Conservation (phyloP, 2,329 filamentous ascomycete genomes). For the Talaromyces sp. region DNA sequence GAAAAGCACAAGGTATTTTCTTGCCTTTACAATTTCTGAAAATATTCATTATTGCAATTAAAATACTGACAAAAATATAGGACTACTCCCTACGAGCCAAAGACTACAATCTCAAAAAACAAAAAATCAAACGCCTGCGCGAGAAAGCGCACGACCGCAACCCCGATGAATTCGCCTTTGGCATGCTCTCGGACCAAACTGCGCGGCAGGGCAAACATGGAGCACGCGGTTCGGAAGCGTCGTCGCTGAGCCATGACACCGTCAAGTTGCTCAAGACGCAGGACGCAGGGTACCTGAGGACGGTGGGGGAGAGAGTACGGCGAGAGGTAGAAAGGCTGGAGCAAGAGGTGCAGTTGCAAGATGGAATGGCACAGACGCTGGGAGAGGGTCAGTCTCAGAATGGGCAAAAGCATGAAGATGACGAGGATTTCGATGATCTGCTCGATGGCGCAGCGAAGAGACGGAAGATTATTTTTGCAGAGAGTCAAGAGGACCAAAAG, state of each 20-base stretch:
- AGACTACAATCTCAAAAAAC: conserved; percentile 60
- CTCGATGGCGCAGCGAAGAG: conserved; percentile 18
- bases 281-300: conserved; percentile 58
- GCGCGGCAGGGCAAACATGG: conserved; percentile 40
- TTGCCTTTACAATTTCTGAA: neutral
- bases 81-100: conserved; percentile 62
- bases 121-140: conserved; percentile 53
- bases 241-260: conserved; percentile 49
- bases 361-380: conserved; percentile 30
- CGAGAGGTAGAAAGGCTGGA: conserved; percentile 50
- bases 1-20: conserved; percentile 80
- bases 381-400: neutral
- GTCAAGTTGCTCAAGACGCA: conserved; percentile 63
- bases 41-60: neutral
- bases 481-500: conserved; percentile 31
- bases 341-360: conserved; percentile 38
- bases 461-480: conserved; percentile 34
- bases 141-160: conserved; percentile 58
- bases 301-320: conserved; percentile 51
- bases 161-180: conserved; percentile 63
- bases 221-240: conserved; percentile 32
- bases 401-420: conserved; percentile 19
- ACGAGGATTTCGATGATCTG: conserved; percentile 13
- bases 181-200: conserved; percentile 53
- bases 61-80: conserved; percentile 21